These are phyloP conservation scores for Leersia perrieri DNA, from an alignment of 176 grass and related monocot genomes.

Conservation along the genomic window DNA sequence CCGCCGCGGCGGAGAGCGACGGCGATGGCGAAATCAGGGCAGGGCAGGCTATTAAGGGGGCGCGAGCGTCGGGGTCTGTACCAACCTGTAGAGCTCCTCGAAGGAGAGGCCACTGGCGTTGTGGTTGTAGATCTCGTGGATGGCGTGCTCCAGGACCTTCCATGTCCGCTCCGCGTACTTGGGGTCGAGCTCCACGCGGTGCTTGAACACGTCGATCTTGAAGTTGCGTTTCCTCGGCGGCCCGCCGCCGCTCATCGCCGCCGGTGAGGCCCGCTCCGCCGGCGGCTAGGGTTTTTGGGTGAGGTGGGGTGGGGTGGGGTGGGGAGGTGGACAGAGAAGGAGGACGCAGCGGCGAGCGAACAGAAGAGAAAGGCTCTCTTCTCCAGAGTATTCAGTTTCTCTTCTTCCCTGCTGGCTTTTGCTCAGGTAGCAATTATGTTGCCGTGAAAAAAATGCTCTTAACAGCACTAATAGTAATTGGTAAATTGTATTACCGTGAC, in stretches of 20 bases:
- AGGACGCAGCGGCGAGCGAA: neutral
- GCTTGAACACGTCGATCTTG: constrained; percentile 95
- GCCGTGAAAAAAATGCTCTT: too few relatives aligned
- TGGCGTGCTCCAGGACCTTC: constrained; percentile 87
- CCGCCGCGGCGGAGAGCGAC: neutral
- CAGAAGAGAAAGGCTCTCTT: too few relatives aligned
- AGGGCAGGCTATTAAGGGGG: neutral
- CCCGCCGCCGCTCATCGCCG: constrained; percentile 55
- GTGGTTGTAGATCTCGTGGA: constrained; percentile 97
- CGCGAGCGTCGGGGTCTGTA: neutral
- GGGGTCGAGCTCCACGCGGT: constrained; percentile 89
- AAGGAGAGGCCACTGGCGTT: constrained; percentile 96
- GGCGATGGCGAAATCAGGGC: neutral
- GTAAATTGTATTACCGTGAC: too few relatives aligned
- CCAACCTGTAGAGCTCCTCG: constrained; percentile 86
- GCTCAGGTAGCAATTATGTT: too few relatives aligned
- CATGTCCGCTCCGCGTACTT: constrained; percentile 96
- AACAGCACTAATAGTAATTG: too few relatives aligned
- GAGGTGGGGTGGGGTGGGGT: neutral
- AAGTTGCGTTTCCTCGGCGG: constrained; percentile 76
- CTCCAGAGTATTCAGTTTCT: too few relatives aligned
- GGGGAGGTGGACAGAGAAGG: neutral
- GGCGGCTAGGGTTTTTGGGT: constrained; percentile 20
- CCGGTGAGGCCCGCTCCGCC: neutral
- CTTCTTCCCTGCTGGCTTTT: neutral